Evolutionary conservation across 371 early-diverging fungal species (phyloP), one percentile per base, ranked within the genome.

Genomic region (Saksenaea vasiformis): DNA sequence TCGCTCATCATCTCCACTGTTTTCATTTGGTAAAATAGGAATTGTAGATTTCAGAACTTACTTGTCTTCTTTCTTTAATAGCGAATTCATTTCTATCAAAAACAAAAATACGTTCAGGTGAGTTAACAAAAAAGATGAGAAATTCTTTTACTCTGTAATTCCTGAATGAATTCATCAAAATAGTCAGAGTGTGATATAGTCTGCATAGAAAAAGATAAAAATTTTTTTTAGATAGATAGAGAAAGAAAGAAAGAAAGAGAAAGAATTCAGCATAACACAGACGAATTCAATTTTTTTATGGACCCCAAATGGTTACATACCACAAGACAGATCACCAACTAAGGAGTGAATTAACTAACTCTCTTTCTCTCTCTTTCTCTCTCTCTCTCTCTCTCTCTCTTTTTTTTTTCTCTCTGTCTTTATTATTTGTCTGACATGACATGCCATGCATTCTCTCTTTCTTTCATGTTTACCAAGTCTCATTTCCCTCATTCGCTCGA

Each of bases 231-330:
- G n/a, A n/a, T n/a, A n/a, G n/a, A n/a, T n/a, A n/a, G n/a, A n/a
- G n/a, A 19, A 22, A 47, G 22, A 2, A 22, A 47, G 22, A 47
- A 22, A 47, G 22, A 47, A 22, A 47, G 14, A 47, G 22, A 47
- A 22, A 47, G 51, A 47, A 47, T 47, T 47, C 22, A 47, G 51
- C 51, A 47, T 47, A 22, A 47, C 51, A 47, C 51, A 47, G 51
- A 47, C 17, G 2, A 47, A 47, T 47, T 47, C 51, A 22, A 47
- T 47, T 47, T 47, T 44, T 47, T 47, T 19, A 22, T 47, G 8
- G 22, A 39, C 39, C 31, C 31, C 31, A 31, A 31, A 31, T 31
- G 31, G 31, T 31, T 31, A 31, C 31, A 31, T 31, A 31, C 31
- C 31, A 31, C 31, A 31, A 31, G 31, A 31, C 31, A 31, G 31